Conservation (phyloP, 140 eudicot species). For the Oenanthe javanica region DNA sequence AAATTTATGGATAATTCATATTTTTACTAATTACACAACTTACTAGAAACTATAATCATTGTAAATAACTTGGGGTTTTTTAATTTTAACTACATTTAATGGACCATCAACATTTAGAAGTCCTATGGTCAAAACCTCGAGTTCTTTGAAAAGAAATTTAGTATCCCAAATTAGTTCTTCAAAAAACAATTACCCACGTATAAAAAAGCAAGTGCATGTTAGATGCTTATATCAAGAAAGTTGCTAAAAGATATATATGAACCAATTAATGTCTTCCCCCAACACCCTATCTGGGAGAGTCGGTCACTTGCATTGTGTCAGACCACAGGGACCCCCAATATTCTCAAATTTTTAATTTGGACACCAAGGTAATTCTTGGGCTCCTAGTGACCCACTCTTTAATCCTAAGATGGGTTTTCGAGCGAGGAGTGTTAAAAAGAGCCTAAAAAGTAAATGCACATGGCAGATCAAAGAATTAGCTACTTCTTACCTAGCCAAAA, state of each 20-base stretch:
- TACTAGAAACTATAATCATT: neutral
- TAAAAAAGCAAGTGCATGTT: neutral
- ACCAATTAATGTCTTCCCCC: too few relatives aligned
- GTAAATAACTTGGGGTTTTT: neutral
- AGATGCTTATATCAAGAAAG: neutral
- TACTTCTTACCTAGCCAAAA: slow-evolving; percentile 61
- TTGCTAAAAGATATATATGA: neutral
- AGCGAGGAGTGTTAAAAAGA: too few relatives aligned
- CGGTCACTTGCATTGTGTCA: too few relatives aligned
- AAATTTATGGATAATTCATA: neutral
- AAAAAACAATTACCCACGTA: neutral
- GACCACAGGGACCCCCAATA: too few relatives aligned
- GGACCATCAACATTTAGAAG: neutral
- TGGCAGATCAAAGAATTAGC: neutral
- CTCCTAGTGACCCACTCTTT: too few relatives aligned
- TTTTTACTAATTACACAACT: too few relatives aligned
- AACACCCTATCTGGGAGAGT: too few relatives aligned
- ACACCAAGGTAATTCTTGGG: too few relatives aligned
- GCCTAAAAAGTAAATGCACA: neutral
- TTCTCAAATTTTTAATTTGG: too few relatives aligned
- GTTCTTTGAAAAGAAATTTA: neutral
- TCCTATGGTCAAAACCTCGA: neutral
- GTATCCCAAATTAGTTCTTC: neutral
- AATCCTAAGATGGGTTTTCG: too few relatives aligned
- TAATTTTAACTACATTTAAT: neutral